These are phyloP conservation scores for Atkinsonella hypoxylon DNA, from an alignment of 2,329 filamentous ascomycete genomes.

Conservation along the genomic window DNA sequence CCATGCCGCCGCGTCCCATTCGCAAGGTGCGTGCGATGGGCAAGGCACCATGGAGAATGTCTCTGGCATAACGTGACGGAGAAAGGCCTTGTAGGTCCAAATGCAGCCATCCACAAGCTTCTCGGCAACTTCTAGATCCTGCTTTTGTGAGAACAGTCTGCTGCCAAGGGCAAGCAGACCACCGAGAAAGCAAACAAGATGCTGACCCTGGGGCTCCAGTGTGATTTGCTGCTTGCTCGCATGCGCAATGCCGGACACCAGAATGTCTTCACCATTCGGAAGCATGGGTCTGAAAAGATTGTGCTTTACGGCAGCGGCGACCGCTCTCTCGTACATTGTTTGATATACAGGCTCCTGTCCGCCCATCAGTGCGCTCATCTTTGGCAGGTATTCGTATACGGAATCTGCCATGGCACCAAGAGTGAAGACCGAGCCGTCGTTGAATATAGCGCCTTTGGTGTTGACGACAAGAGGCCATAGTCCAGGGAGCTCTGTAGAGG, in stretches of 20 bases:
- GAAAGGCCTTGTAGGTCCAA: slow-evolving; percentile 52
- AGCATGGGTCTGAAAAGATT: slow-evolving; percentile 60
- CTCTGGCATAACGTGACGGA: slow-evolving; percentile 49
- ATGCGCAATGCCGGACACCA: slow-evolving; percentile 39
- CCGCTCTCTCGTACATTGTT: slow-evolving; percentile 48
- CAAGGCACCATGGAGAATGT: slow-evolving; percentile 31
- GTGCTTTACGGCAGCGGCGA: slow-evolving; percentile 47
- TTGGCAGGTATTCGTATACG: slow-evolving; percentile 47
- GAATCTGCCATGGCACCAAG: slow-evolving; percentile 42
- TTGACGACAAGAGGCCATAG: slow-evolving; percentile 61
- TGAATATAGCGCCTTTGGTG: slow-evolving; percentile 35
- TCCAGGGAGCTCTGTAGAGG: slow-evolving; percentile 54
- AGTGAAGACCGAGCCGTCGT: slow-evolving; percentile 27
- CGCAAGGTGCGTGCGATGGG: slow-evolving; percentile 12
- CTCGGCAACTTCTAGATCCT: slow-evolving; percentile 49
- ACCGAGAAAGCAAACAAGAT: slow-evolving; percentile 41
- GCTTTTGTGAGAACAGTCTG: slow-evolving; percentile 45
- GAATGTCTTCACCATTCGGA: slow-evolving; percentile 46
- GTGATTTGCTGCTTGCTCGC: slow-evolving; percentile 28
- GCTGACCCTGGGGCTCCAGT: slow-evolving; percentile 1
- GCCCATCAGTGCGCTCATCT: slow-evolving; percentile 53
- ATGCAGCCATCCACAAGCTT: slow-evolving; percentile 55
- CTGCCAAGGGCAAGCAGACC: slow-evolving; percentile 57
- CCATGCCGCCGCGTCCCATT: slow-evolving; percentile 26
- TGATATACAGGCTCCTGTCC: slow-evolving; percentile 47